Percentiles rank a stretch among this genome's conserved stretches.
Evolutionary conservation across 768 basidiomycete species (phyloP).

Genomic region (Lactifluus rugatus): DNA sequence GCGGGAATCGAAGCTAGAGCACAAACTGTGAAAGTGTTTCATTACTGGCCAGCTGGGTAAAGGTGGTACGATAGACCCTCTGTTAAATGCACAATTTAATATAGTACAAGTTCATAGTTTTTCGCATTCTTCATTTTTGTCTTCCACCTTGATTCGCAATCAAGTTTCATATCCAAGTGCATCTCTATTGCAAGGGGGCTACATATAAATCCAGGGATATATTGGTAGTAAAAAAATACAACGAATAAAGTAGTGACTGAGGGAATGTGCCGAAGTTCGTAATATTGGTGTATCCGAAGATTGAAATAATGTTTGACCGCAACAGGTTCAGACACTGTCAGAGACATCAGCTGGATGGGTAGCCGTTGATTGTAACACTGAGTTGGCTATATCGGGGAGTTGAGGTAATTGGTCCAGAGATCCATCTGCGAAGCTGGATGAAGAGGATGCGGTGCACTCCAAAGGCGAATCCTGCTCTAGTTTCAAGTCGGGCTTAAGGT

Average conservation of each 20-base stretch:
- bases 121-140: too few relatives aligned
- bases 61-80: too few relatives aligned
- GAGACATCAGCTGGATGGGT: neutral
- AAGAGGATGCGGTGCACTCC: neutral
- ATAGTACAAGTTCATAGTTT: too few relatives aligned
- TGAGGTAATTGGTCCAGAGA: neutral
- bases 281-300: neutral
- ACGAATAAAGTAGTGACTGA: neutral
- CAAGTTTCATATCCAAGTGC: neutral
- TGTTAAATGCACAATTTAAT: too few relatives aligned
- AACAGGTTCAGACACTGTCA: neutral
- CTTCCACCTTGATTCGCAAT: too few relatives aligned
- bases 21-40: too few relatives aligned
- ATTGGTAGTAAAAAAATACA: slow-evolving; percentile 10
- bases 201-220: slow-evolving; percentile 4
- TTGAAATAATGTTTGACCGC: neutral
- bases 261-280: neutral
- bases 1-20: too few relatives aligned
- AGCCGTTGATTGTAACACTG: neutral
- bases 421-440: neutral
- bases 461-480: neutral
- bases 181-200: slow-evolving; percentile 5
- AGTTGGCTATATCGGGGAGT: neutral
- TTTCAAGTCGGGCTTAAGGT: slow-evolving; percentile 9
- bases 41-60: too few relatives aligned